phyloP scores from a whole-genome alignment of 345 rosid genomes.

The Eucalyptus shirleyi region DNA sequence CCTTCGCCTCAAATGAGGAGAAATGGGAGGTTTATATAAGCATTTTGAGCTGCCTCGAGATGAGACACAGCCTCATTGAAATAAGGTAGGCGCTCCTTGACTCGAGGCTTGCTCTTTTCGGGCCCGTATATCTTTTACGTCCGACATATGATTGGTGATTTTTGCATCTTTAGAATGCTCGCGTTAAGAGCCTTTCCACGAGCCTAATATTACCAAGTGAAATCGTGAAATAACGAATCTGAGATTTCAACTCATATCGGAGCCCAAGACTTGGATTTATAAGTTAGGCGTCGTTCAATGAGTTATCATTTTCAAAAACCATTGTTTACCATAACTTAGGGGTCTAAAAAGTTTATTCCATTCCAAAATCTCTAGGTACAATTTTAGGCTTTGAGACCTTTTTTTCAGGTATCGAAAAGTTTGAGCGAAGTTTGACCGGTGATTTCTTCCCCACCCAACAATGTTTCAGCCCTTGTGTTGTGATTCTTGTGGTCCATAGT shows the following conservation, averaged over 20 bases:
- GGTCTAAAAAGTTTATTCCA: background rate
- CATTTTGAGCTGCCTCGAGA: background rate
- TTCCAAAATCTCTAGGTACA: background rate
- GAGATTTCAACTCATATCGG: background rate
- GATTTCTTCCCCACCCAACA: background rate
- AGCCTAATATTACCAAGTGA: background rate
- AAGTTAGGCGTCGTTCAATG: background rate
- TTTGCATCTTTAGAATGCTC: background rate
- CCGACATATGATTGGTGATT: background rate
- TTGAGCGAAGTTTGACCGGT: background rate
- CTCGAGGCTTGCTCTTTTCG: background rate
- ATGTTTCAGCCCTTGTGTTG: background rate
- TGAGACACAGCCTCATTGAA: background rate
- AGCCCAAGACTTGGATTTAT: background rate
- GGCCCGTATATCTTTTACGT: background rate
- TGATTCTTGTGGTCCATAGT: background rate
- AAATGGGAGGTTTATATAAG: background rate
- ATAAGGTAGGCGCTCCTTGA: background rate
- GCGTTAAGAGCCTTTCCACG: background rate
- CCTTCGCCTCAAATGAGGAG: too few species aligned
- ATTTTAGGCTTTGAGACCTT: background rate
- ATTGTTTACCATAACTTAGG: background rate
- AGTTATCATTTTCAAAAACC: background rate
- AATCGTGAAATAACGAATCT: background rate
- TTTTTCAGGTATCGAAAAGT: background rate